phyloP scores from a whole-genome alignment of 129 eudicot genomes.

The Dittrichia graveolens region DNA sequence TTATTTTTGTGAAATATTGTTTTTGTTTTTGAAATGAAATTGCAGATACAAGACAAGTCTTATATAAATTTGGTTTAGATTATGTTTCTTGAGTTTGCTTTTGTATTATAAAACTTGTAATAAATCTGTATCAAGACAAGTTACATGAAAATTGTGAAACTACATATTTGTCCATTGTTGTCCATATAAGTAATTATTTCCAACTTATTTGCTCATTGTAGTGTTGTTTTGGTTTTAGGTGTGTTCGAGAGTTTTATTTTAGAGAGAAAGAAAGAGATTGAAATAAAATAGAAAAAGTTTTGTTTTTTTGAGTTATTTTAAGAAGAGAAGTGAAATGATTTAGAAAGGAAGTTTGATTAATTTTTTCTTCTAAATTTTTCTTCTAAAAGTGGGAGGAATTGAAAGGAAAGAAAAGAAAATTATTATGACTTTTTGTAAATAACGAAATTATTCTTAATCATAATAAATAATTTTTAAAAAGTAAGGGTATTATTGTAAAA shows the following conservation, averaged over 20 bases:
- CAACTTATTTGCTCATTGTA: background rate
- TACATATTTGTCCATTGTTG: conserved; percentile 28
- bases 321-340: too few species aligned
- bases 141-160: conserved; percentile 26
- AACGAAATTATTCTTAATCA: too few species aligned
- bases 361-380: too few species aligned
- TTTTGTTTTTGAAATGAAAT: conserved; percentile 21
- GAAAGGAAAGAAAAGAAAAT: too few species aligned
- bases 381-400: too few species aligned
- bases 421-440: too few species aligned
- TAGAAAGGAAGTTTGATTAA: too few species aligned
- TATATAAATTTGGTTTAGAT: conserved; percentile 26
- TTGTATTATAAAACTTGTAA: conserved; percentile 34
- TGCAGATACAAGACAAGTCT: conserved; percentile 23
- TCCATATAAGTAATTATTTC: background rate
- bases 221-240: background rate
- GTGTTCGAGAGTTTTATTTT: background rate
- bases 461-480: too few species aligned
- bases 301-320: too few species aligned
- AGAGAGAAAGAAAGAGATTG: too few species aligned
- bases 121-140: conserved; percentile 23
- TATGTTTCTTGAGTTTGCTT: conserved; percentile 33
- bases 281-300: too few species aligned
- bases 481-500: too few species aligned
- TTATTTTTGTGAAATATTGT: conserved; percentile 35